A percentile compares a stretch with the other conserved stretches of the same genome.
These are phyloP conservation scores for Parascedosporium putredinis DNA, from an alignment of 2,329 filamentous ascomycete genomes.

Conservation along the genomic window DNA sequence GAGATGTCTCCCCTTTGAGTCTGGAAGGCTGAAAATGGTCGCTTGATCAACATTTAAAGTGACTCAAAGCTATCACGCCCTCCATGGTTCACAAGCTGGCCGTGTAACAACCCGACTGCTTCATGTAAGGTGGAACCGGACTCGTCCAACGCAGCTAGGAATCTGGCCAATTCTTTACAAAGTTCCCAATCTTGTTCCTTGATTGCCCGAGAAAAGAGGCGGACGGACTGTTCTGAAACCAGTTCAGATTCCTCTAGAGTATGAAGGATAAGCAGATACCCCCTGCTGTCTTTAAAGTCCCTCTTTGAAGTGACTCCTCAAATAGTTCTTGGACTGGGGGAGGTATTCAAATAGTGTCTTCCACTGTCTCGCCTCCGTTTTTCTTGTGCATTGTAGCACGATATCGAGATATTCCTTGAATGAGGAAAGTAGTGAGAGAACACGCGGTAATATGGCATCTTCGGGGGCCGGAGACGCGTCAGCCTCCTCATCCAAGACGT, in stretches of 20 bases:
- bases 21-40: too few relatives aligned
- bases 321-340: constrained; percentile 87
- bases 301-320: constrained; percentile 77
- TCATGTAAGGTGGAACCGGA: constrained; percentile 69
- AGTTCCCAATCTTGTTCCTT: constrained; percentile 86
- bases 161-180: constrained; percentile 90
- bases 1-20: too few relatives aligned
- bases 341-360: constrained; percentile 85
- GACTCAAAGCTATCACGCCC: constrained; percentile 5
- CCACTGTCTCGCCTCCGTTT: constrained; percentile 94
- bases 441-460: constrained; percentile 52
- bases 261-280: constrained; percentile 90
- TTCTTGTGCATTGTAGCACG: constrained; percentile 90
- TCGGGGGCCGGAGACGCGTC: constrained; percentile 57
- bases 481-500: constrained; percentile 89
- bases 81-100: background rate
- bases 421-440: constrained; percentile 55
- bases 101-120: constrained; percentile 54
- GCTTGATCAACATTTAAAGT: background rate
- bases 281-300: constrained; percentile 85
- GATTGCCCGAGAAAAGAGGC: constrained; percentile 71
- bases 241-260: constrained; percentile 62
- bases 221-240: constrained; percentile 67
- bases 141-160: constrained; percentile 84
- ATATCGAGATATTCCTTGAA: constrained; percentile 87